A percentile compares a stretch with the other conserved stretches of the same genome.
phyloP scores from a whole-genome alignment of 73 alveolate species.

The Paramecium tetraurelia region DNA sequence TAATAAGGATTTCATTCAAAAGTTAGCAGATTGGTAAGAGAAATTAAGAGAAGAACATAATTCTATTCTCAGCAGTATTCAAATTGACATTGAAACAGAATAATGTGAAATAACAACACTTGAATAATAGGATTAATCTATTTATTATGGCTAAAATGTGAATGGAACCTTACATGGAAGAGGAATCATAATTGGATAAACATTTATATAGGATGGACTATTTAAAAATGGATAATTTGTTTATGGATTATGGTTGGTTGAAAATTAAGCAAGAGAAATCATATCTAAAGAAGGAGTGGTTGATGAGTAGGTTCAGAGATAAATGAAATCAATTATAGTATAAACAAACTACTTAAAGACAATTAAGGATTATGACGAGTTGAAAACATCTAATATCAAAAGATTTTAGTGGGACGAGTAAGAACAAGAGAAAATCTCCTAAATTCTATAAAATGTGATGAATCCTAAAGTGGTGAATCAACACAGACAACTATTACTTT shows the following conservation, averaged over 20 bases:
- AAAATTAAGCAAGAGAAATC: background rate
- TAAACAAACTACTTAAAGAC: background rate
- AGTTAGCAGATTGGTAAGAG: background rate
- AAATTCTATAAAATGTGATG: background rate
- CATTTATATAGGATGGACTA: background rate
- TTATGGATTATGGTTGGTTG: background rate
- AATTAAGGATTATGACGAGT: background rate
- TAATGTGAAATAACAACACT: background rate
- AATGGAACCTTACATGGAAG: background rate
- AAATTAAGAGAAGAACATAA: background rate
- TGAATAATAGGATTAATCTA: background rate
- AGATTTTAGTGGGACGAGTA: background rate
- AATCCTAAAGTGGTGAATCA: background rate
- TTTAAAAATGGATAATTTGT: conserved; percentile 1
- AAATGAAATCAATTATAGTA: background rate
- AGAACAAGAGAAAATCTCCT: background rate
- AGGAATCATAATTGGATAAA: background rate
- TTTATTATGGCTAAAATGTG: background rate
- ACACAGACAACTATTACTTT: background rate
- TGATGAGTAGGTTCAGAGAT: background rate
- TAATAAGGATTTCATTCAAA: background rate
- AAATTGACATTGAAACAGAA: background rate
- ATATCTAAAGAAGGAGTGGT: background rate
- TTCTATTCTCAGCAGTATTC: background rate
- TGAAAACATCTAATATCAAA: background rate